A percentile compares a stretch with the other conserved stretches of the same genome.
phyloP scores from a whole-genome alignment of 192 early-diverging fungal genomes.

The Backusella tarrabulga region DNA sequence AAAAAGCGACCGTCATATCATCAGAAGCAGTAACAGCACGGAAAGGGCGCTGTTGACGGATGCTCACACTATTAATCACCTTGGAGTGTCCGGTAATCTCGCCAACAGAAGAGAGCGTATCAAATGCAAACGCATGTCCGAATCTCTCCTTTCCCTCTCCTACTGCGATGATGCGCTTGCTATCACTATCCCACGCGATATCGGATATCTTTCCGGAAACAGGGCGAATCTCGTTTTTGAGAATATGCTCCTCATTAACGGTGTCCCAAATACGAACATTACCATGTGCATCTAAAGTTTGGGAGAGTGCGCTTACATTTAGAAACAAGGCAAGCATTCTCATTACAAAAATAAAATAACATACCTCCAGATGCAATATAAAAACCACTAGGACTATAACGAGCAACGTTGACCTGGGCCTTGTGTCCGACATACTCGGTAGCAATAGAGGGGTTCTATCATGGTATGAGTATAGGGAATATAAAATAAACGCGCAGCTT shows the following conservation, averaged over 20 bases:
- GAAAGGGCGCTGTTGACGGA: constrained; percentile 90
- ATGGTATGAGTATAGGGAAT: not conserved
- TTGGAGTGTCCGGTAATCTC: constrained; percentile 91
- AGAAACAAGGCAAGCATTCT: not conserved
- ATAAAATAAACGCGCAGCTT: not conserved
- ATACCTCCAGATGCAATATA: constrained; percentile 95
- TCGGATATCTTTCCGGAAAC: constrained; percentile 82
- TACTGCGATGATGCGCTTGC: constrained; percentile 94
- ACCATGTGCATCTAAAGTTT: constrained; percentile 63
- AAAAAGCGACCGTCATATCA: constrained; percentile 87
- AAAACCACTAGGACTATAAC: constrained; percentile 88
- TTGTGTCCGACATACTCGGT: constrained; percentile 86
- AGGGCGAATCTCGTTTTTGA: constrained; percentile 82
- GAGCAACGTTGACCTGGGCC: constrained; percentile 76
- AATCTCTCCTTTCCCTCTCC: constrained; percentile 93
- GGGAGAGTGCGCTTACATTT: not conserved
- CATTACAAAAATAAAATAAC: not conserved
- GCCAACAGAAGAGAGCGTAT: constrained; percentile 86
- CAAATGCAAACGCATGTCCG: constrained; percentile 88
- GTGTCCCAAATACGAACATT: constrained; percentile 96
- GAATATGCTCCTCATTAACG: constrained; percentile 70
- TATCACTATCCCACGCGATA: constrained; percentile 93
- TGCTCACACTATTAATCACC: constrained; percentile 81
- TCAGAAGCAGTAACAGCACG: constrained; percentile 91
- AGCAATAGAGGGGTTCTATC: constrained; percentile 71